Percentiles rank a stretch among this genome's conserved stretches.
phyloP scores from a whole-genome alignment of 73 alveolate species.

The Strombidium stylifer region DNA sequence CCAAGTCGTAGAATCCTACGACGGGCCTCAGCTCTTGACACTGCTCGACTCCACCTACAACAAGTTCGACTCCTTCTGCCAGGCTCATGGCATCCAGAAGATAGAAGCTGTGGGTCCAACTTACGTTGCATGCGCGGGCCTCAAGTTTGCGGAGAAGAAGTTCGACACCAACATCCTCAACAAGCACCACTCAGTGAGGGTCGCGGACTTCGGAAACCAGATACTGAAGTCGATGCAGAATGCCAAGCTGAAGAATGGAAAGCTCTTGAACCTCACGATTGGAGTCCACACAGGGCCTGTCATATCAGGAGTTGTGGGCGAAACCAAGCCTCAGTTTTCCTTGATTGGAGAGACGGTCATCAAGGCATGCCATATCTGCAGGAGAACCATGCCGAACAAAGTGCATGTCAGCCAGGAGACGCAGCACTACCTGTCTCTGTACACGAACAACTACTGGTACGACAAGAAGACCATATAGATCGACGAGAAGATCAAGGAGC shows the following conservation, averaged over 20 bases:
- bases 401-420: conserved; percentile 35
- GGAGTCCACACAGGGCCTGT: conserved; percentile 98
- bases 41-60: conserved; percentile 69
- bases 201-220: conserved; percentile 72
- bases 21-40: conserved; percentile 59
- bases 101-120: conserved; percentile 91
- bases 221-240: conserved; percentile 63
- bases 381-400: conserved; percentile 56
- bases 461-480: conserved; percentile 6
- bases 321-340: conserved; percentile 97
- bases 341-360: conserved; percentile 98
- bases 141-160: conserved; percentile 60
- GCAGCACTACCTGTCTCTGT: neutral
- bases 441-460: conserved; percentile 1
- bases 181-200: conserved; percentile 74
- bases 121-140: conserved; percentile 91
- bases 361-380: conserved; percentile 97
- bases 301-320: conserved; percentile 98
- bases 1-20: conserved; percentile 52
- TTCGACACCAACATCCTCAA: conserved; percentile 26
- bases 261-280: conserved; percentile 82
- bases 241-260: conserved; percentile 67
- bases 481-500: conserved; percentile 16
- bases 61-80: conserved; percentile 72
- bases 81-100: conserved; percentile 38